Evolutionary conservation across 371 early-diverging fungal species (phyloP), one percentile per base, ranked within the genome.

Genomic region (Mucor plumbeus): DNA sequence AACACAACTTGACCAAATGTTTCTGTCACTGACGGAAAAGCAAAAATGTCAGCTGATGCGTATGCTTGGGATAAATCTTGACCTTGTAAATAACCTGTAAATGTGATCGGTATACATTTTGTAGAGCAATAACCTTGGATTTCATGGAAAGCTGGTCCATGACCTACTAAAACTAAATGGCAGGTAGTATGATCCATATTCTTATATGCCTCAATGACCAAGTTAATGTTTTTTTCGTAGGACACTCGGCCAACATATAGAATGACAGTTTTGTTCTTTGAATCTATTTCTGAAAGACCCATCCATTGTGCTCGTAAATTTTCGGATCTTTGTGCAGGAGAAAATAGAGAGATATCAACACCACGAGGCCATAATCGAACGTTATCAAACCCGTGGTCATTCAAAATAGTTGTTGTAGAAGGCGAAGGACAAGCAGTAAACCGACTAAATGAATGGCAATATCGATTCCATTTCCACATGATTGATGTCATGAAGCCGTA

Each of bases 1-100:
- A 84, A 55, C 0, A 84, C 80, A 4, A 84, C 82, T 41, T 84
- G 84, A 13, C 84, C 84, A 74, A 81, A 84, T 17, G 84, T 84
- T 33, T 84, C 84, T 9, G 82, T 81, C 4, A 60, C 50, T 6
- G 82, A 81, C 17, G 84, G 80, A 35, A 84, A 84, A 0, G 77
- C 79, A 77, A 84, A 84, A 3, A 84, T 55, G 64, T 84, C 84
- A 31, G 84, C 80, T 5, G 84, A 84, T 0, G 84, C 81, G 69
- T 76, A 84, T 0, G 79, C 82, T 17, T 75, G 59, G 6, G 79
- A 72, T 21, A 84, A 56, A 1, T 76, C 71, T 5, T 59, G 39
- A 5, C 80, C 82, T 43, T 78, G 73, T 7, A 81, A 59, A 56
- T 84, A 81, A 3, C 84, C 84, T 31, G 84, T 81, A 21, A 78